Evolutionary conservation across 148 eudicot species (phyloP), one percentile per base, ranked within the genome.

Genomic region (Polygonum maritimum): DNA sequence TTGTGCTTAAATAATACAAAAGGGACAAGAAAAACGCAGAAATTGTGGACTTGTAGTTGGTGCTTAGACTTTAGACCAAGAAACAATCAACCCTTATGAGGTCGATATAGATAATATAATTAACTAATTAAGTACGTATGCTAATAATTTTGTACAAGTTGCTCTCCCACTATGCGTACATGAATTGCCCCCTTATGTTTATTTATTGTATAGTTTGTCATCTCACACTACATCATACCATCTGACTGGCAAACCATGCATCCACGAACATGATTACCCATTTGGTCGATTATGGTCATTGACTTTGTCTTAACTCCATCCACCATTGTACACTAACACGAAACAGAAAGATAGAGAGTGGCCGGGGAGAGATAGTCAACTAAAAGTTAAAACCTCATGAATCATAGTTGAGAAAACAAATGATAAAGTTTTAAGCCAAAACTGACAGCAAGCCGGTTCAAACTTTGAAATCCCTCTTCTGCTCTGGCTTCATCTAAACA

Each of bases 401-500:
- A 79, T 49, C 10, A 69, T 44, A 45, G 45, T 52, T 69, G 19
- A 39, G 69, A 75, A 76, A 78, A 58, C 26, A 76, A 52, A 80
- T 69, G 82, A n/a, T 40, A 69, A 69, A 74, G 76, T 55, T 47
- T 55, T 49, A 73, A 62, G 74, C 36, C 38, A 62, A 60, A 60
- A 15, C 35, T 3, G 19, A 18, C 8, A 57, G 63, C 58, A 52
- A 77, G 71, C 78, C 52, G 69, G 39, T 76, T 78, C 84, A 54
- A 77, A 35, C 51, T 26, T 26, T 26, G 31, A 26, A 26, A 26
- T 26, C 31, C 31, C 49, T 74, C 47, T 48, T 45, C 75, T 51
- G 73, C 45, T 70, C 77, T 78, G 63, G 69, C 71, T 58, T 54
- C 80, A 79, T 71, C 71, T n/a, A 71, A 65, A 72, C 80, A 65